Percentiles rank a stretch among this genome's conserved stretches.
Evolutionary conservation across 2,329 filamentous ascomycete species (phyloP).

Genomic region (Elsinoe batatas): DNA sequence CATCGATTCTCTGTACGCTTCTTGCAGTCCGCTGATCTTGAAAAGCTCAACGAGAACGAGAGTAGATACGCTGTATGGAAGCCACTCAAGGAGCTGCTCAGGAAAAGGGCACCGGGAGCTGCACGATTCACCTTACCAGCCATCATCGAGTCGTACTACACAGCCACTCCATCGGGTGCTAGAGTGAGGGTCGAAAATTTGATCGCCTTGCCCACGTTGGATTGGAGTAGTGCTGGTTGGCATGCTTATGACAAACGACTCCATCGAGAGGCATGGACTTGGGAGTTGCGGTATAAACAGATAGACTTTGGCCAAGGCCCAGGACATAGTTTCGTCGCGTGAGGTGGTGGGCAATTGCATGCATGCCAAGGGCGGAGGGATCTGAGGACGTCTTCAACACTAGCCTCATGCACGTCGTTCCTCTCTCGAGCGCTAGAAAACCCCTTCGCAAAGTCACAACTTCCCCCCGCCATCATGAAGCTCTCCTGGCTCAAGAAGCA

Average conservation of each 20-base stretch:
- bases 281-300: constrained; percentile 22
- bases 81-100: constrained; percentile 20
- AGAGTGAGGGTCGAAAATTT: constrained; percentile 15
- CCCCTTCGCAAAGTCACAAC: neutral
- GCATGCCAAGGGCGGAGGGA: neutral
- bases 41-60: neutral
- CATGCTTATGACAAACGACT: neutral
- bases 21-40: constrained; percentile 26
- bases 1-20: constrained; percentile 32
- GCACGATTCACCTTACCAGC: constrained; percentile 35
- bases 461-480: neutral
- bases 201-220: constrained; percentile 25
- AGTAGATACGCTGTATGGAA: constrained; percentile 1
- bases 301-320: constrained; percentile 16
- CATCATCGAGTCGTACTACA: constrained; percentile 14
- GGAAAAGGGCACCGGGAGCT: constrained; percentile 26
- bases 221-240: constrained; percentile 17
- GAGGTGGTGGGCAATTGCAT: neutral
- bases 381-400: neutral
- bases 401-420: neutral
- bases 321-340: neutral
- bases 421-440: neutral
- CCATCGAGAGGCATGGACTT: constrained; percentile 15
- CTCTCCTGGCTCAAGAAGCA: constrained; percentile 15
- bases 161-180: neutral